phyloP scores from a whole-genome alignment of 768 basidiomycete species.

The Tylopilus subfusipes region DNA sequence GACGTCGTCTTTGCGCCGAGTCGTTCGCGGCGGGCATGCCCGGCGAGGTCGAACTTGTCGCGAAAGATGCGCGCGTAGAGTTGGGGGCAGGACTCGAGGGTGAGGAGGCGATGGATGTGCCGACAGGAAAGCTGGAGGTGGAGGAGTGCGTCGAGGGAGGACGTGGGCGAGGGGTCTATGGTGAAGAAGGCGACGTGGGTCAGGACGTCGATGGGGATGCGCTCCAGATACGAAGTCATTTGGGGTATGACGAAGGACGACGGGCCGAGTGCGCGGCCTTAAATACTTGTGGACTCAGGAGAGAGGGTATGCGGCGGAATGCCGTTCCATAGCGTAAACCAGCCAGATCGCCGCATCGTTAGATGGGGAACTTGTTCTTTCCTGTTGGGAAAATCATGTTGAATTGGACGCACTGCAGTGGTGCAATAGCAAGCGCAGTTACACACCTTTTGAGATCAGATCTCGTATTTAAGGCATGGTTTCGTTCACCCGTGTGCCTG shows the following conservation, averaged over 20 bases:
- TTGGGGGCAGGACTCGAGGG: conserved; percentile 42
- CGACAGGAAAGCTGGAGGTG: conserved; percentile 46
- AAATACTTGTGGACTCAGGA: conserved; percentile 20
- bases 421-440: conserved; percentile 27
- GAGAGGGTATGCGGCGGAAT: conserved; percentile 24
- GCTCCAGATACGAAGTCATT: conserved; percentile 49
- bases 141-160: conserved; percentile 41
- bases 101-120: conserved; percentile 42
- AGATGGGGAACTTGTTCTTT: conserved; percentile 30
- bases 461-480: conserved; percentile 33
- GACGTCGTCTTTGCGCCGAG: conserved; percentile 37
- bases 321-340: conserved; percentile 34
- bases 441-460: conserved; percentile 33
- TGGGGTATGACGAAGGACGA: conserved; percentile 18
- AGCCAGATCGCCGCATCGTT: conserved; percentile 31
- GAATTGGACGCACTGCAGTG: conserved; percentile 27
- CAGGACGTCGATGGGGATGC: conserved; percentile 54
- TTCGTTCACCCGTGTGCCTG: conserved; percentile 30
- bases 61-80: conserved; percentile 56
- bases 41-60: conserved; percentile 43
- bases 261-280: conserved; percentile 13
- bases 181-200: conserved; percentile 50
- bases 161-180: conserved; percentile 36
- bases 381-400: conserved; percentile 37
- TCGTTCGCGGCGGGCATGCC: conserved; percentile 20